phyloP scores from a whole-genome alignment of 148 eudicot species.

The Persicaria maculosa region DNA sequence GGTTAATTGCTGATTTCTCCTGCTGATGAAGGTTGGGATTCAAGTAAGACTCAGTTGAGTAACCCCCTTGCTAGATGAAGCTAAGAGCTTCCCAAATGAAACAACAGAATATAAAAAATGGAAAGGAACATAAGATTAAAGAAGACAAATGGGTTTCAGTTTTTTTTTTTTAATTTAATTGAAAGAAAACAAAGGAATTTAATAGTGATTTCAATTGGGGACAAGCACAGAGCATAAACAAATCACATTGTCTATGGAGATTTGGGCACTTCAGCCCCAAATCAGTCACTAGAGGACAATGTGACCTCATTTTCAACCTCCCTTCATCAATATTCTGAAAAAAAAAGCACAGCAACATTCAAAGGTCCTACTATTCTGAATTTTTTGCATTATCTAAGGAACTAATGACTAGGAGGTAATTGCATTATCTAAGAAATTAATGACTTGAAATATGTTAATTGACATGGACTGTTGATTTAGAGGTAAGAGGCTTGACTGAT shows the following conservation, averaged over 20 bases:
- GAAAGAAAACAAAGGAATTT: not conserved
- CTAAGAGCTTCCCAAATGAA: not conserved
- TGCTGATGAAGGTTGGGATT: not conserved
- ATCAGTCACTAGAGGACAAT: conserved; percentile 82
- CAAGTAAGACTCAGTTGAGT: not conserved
- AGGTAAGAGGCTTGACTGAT: too few species aligned
- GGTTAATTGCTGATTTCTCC: not conserved
- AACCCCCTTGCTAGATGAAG: not conserved
- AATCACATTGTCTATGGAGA: too few species aligned
- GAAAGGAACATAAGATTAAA: not conserved
- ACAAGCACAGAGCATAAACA: not conserved
- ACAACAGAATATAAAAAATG: not conserved
- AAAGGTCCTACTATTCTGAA: conserved; percentile 2
- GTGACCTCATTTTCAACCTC: conserved; percentile 77
- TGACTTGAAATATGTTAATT: too few species aligned
- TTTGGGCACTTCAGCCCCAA: conserved; percentile 90
- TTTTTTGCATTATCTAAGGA: not conserved
- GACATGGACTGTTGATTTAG: too few species aligned
- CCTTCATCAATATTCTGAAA: conserved; percentile 88
- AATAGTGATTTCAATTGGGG: not conserved
- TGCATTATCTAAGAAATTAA: too few species aligned
- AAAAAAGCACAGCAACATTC: conserved; percentile 6
- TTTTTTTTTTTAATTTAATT: not conserved
- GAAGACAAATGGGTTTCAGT: conserved; percentile 5
- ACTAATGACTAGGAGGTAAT: too few species aligned